phyloP scores from a whole-genome alignment of 176 grass and related monocot genomes.

The Oryza punctata region DNA sequence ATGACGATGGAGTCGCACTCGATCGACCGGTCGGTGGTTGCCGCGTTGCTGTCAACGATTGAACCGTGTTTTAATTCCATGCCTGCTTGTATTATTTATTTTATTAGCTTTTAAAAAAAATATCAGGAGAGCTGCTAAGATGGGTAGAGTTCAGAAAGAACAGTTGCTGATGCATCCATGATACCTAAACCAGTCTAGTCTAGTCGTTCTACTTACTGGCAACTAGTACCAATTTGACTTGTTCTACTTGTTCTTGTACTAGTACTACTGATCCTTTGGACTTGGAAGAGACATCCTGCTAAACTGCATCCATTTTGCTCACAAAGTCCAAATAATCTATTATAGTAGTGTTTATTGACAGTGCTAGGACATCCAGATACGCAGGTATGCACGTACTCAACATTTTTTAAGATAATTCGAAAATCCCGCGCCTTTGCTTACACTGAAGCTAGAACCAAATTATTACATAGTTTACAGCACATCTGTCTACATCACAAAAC shows the following conservation, averaged over 20 bases:
- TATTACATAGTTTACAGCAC: too few species aligned
- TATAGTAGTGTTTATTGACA: too few species aligned
- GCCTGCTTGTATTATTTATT: background rate
- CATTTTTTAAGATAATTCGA: too few species aligned
- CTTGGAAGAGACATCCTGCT: background rate
- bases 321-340: background rate
- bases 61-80: background rate
- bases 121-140: background rate
- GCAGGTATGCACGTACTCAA: too few species aligned
- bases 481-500: too few species aligned
- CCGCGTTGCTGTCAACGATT: constrained; percentile 17
- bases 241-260: background rate
- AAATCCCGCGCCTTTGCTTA: too few species aligned
- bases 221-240: background rate
- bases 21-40: constrained; percentile 23
- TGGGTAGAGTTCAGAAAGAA: background rate
- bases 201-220: background rate
- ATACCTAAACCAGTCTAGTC: background rate
- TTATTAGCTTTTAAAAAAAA: background rate
- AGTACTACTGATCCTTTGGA: background rate
- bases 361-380: too few species aligned
- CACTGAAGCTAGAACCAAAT: too few species aligned
- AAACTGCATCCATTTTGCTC: background rate
- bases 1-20: constrained; percentile 19
- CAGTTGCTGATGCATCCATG: background rate